A percentile compares a stretch with the other conserved stretches of the same genome.
These are phyloP conservation scores for Ascochyta fabae DNA, from an alignment of 2,329 filamentous ascomycete genomes.

Conservation along the genomic window DNA sequence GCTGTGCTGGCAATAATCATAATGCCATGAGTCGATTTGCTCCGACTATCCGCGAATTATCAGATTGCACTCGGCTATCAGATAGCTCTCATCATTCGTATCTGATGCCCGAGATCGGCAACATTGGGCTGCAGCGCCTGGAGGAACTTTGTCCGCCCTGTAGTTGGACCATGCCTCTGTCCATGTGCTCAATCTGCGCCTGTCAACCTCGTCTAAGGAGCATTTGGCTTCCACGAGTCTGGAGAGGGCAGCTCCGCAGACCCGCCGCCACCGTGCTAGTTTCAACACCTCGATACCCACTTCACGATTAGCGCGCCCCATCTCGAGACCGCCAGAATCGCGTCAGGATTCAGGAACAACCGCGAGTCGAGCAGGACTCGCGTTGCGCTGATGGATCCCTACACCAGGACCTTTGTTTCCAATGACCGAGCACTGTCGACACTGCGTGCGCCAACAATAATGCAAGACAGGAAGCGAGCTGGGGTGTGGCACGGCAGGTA, in stretches of 20 bases:
- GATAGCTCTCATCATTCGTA: constrained; percentile 1
- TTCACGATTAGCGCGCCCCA: constrained; percentile 25
- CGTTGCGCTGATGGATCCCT: neutral
- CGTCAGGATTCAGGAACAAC: constrained; percentile 29
- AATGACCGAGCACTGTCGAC: neutral
- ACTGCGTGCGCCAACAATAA: constrained; percentile 20
- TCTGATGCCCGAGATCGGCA: constrained; percentile 37
- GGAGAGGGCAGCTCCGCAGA: constrained; percentile 12
- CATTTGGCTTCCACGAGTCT: constrained; percentile 20
- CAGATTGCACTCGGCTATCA: constrained; percentile 1
- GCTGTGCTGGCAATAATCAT: neutral
- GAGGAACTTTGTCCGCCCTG: neutral
- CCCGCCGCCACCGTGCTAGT: constrained; percentile 13
- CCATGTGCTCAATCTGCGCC: constrained; percentile 6
- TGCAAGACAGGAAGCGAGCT: constrained; percentile 20
- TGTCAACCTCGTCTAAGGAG: constrained; percentile 25
- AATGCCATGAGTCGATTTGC: neutral
- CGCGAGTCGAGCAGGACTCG: constrained; percentile 10
- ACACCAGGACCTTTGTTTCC: neutral
- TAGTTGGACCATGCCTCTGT: constrained; percentile 2
- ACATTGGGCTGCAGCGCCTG: constrained; percentile 22
- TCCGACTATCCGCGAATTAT: constrained; percentile 3
- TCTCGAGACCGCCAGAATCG: constrained; percentile 30
- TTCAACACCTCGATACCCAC: constrained; percentile 12
- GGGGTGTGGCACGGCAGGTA: constrained; percentile 6